A percentile compares a stretch with the other conserved stretches of the same genome.
Conservation (phyloP, 306 rosid genomes). For the Acacia crassicarpa region DNA sequence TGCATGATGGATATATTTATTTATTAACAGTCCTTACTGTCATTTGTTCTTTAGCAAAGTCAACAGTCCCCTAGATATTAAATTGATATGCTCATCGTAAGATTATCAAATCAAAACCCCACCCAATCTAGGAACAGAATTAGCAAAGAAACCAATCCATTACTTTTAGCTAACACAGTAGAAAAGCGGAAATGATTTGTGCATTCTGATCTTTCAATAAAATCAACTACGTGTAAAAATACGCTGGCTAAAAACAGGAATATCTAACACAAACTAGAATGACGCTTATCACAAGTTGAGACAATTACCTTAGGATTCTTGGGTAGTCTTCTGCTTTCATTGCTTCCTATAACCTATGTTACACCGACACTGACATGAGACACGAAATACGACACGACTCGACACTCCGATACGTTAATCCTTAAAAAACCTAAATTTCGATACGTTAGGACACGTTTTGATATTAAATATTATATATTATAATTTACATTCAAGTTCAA, state of each 20-base stretch:
- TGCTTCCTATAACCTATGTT: slow-evolving; percentile 85
- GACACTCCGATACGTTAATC: no score
- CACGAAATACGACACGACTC: no score
- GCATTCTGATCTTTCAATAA: not conserved
- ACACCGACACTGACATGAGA: no score
- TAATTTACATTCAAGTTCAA: no score
- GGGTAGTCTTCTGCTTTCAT: slow-evolving; percentile 90
- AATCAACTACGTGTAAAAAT: not conserved
- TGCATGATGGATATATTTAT: no score
- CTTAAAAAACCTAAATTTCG: no score
- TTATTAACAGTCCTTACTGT: no score
- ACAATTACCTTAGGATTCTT: slow-evolving; percentile 90
- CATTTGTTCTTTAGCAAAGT: slow-evolving; percentile 96
- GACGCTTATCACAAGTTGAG: not conserved
- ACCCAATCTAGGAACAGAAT: slow-evolving; percentile 24
- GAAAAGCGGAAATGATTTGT: not conserved
- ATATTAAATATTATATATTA: no score
- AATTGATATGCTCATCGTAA: slow-evolving; percentile 39
- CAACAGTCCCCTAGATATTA: slow-evolving; percentile 80
- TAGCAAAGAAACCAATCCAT: slow-evolving; percentile 13
- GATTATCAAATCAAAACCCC: slow-evolving; percentile 25
- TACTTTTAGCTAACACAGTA: slow-evolving; percentile 5
- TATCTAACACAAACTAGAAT: not conserved
- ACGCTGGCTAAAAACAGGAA: not conserved
- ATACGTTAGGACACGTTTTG: no score